Conservation (phyloP, 1,139 yeast genomes). For the Blastobotrys capitulatus region DNA sequence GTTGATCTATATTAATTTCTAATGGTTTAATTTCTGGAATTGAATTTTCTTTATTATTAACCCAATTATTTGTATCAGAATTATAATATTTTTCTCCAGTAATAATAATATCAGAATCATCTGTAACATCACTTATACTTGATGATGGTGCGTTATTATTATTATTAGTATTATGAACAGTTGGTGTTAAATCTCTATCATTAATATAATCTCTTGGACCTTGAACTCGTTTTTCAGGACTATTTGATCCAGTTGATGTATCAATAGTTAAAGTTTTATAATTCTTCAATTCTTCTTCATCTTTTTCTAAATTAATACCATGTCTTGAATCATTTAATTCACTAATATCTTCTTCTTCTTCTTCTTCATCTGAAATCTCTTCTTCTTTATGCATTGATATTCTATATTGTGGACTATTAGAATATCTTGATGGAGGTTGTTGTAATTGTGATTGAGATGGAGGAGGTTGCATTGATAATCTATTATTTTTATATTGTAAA, state of each 20-base stretch:
- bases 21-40: background rate
- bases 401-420: constrained; percentile 6
- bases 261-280: background rate
- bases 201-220: constrained; percentile 6
- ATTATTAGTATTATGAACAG: background rate
- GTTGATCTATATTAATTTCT: background rate
- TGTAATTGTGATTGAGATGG: background rate
- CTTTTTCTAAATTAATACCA: background rate
- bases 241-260: background rate
- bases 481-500: constrained; percentile 5
- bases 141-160: no score
- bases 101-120: constrained; percentile 11
- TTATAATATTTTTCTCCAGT: constrained; percentile 5
- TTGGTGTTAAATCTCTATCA: background rate
- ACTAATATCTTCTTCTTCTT: background rate
- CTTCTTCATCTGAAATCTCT: background rate
- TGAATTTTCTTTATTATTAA: background rate
- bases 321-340: background rate
- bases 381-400: background rate
- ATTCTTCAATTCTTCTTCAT: background rate
- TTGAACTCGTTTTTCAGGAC: background rate
- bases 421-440: constrained; percentile 3
- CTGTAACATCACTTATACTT: background rate
- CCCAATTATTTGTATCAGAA: background rate
- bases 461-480: background rate